Base-by-base conservation (phyloP, 2,329 filamentous ascomycete genomes). In the Bisporella sp. region DNA sequence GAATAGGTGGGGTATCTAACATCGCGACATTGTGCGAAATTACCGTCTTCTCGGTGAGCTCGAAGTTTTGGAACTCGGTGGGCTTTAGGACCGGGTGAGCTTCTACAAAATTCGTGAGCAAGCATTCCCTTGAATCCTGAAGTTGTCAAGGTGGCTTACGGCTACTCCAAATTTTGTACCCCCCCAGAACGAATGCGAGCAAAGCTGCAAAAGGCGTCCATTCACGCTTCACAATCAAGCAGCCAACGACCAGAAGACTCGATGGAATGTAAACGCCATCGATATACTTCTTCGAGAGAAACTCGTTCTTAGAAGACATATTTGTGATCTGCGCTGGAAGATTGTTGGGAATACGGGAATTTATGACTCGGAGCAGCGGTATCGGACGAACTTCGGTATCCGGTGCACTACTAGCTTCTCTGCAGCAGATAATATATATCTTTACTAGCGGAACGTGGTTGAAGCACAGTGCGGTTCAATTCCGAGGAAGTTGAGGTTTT, bases 11-110 rank as follows among this genome's bases (percentile, higher is more conserved):
- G 37, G 41, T 42, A 32, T 54, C 71, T 65, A 72, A 90, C 87
- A 99, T 96, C 70, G 92, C 91, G 54, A 95, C 92, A 77, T 99
- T 99, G 81, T 97, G 93, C 32, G 92, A 96, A 64, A 97, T 85
- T 59, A 95, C 79, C 11, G 85, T 97, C 81, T 96, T 97, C 71
- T 97, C 89, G 70, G 87, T 85, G 62, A 99, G 84, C 68, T 89
- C 85, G 67, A 96, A 96, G 52, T 95, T 81, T 69, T 96, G 90
- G 79, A 96, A 96, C 46, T 78, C 77, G 60, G 84, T 82, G 32
- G 91, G 89, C 73, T 92, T 92, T 61, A 99, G 81, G 57, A 93
- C 84, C 71, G 88, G 90, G 69, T 85, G 82, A 56, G 83, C 77
- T 67, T 83, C 89, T 90, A 68, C 31, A 35, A 5, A 51, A 21